These are phyloP conservation scores for Cylindrotheca fusiformis DNA, from an alignment of 108 stramenopile species.

Conservation along the genomic window DNA sequence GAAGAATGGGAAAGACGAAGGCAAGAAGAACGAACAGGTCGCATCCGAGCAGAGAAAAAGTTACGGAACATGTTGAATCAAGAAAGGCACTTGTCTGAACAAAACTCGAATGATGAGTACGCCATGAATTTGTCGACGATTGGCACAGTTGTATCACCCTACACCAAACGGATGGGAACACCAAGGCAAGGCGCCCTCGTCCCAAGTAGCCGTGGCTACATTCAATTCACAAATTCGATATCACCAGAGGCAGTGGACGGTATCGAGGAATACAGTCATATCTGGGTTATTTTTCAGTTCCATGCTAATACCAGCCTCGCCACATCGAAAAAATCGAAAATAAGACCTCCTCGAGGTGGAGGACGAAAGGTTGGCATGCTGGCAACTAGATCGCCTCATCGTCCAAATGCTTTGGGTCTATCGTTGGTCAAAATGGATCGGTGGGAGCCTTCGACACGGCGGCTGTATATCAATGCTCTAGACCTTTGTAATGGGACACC, in stretches of 20 bases:
- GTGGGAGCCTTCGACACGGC: slow-evolving; percentile 53
- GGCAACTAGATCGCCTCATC: slow-evolving; percentile 94
- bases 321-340: slow-evolving; percentile 57
- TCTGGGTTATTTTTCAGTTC: slow-evolving; percentile 94
- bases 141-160: slow-evolving; percentile 71
- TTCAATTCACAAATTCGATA: slow-evolving; percentile 45
- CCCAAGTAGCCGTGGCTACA: slow-evolving; percentile 57
- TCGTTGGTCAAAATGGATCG: slow-evolving; percentile 72
- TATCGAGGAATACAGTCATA: slow-evolving; percentile 80
- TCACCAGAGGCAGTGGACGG: slow-evolving; percentile 67
- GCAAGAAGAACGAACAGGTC: slow-evolving; percentile 68
- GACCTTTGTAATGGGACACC: slow-evolving; percentile 93
- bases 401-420: slow-evolving; percentile 92
- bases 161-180: slow-evolving; percentile 84
- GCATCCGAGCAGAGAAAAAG: slow-evolving; percentile 83
- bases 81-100: slow-evolving; percentile 18
- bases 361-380: slow-evolving; percentile 88
- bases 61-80: slow-evolving; percentile 52
- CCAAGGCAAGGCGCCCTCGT: slow-evolving; percentile 81
- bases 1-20: slow-evolving; percentile 45
- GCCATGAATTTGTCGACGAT: slow-evolving; percentile 50
- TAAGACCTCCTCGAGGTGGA: slow-evolving; percentile 68
- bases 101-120: slow-evolving; percentile 5
- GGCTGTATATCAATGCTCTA: slow-evolving; percentile 58
- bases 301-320: slow-evolving; percentile 92